phyloP scores from a whole-genome alignment of 805 yeast species.

The Allodekkera sacchari region DNA sequence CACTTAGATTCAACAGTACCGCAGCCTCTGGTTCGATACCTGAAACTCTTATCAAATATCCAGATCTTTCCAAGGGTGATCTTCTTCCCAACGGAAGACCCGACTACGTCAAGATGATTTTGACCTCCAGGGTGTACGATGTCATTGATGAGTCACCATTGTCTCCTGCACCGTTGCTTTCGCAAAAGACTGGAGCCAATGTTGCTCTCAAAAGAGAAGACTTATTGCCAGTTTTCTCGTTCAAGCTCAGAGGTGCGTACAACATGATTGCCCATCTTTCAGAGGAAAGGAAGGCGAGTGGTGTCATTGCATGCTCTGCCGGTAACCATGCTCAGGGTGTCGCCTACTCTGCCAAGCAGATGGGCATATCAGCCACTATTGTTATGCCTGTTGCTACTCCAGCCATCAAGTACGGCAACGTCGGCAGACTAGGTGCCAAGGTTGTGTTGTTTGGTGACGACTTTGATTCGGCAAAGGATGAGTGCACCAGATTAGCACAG shows the following conservation, averaged over 20 bases:
- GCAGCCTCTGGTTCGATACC: constrained; percentile 1
- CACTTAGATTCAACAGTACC: no score
- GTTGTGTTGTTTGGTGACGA: constrained; percentile 92
- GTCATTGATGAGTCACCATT: constrained; percentile 88
- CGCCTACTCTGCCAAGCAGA: constrained; percentile 78
- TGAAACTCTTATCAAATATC: constrained; percentile 24
- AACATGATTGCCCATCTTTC: constrained; percentile 90
- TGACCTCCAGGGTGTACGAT: constrained; percentile 91
- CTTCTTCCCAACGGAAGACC: constrained; percentile 59
- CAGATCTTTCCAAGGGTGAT: constrained; percentile 43
- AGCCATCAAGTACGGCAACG: constrained; percentile 86
- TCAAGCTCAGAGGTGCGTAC: constrained; percentile 95
- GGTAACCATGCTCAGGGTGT: constrained; percentile 99
- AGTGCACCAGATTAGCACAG: constrained; percentile 64
- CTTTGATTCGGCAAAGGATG: constrained; percentile 90
- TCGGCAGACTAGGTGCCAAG: constrained; percentile 84
- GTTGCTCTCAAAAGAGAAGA: constrained; percentile 87
- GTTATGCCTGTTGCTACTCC: constrained; percentile 99
- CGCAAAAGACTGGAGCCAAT: constrained; percentile 67
- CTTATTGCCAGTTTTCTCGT: constrained; percentile 87
- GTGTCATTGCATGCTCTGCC: constrained; percentile 97
- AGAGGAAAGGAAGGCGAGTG: constrained; percentile 56
- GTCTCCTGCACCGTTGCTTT: constrained; percentile 63
- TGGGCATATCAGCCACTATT: constrained; percentile 88
- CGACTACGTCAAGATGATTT: constrained; percentile 85